A percentile compares a stretch with the other conserved stretches of the same genome.
phyloP scores from a whole-genome alignment of 257 asterid genomes.

The Thymus quinquecostatus region DNA sequence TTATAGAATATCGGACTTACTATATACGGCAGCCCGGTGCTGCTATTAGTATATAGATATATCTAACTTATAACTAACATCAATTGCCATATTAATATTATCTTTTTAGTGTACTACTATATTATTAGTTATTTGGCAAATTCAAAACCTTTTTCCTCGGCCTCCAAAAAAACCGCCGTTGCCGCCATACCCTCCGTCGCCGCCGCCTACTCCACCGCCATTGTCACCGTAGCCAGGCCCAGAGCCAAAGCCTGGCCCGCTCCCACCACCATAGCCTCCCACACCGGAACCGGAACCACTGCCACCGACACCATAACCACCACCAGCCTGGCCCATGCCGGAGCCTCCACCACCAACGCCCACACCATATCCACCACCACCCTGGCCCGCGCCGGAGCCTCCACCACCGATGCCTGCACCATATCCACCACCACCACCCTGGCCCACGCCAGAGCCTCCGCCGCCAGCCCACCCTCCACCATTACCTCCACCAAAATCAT shows the following conservation, averaged over 20 bases:
- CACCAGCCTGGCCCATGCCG: conserved; percentile 24
- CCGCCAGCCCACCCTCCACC: conserved; percentile 12
- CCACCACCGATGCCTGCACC: conserved; percentile 21
- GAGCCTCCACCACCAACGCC: conserved; percentile 16
- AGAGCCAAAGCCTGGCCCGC: conserved; percentile 28
- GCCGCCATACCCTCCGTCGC: neutral
- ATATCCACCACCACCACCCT: conserved; percentile 20
- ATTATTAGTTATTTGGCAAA: too few relatives aligned
- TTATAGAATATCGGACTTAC: too few relatives aligned
- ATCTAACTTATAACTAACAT: neutral
- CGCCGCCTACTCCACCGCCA: conserved; percentile 5
- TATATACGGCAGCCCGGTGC: too few relatives aligned
- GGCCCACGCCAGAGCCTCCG: conserved; percentile 18
- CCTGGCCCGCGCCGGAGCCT: conserved; percentile 20
- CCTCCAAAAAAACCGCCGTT: neutral
- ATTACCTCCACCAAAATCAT: neutral
- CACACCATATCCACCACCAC: conserved; percentile 21
- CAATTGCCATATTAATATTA: neutral
- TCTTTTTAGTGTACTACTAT: too few relatives aligned
- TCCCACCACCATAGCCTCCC: conserved; percentile 33
- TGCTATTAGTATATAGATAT: too few relatives aligned
- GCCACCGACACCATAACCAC: conserved; percentile 22
- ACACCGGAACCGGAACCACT: conserved; percentile 28
- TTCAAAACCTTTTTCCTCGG: neutral
- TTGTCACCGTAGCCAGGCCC: conserved; percentile 19